Evolutionary conservation across 768 basidiomycete species (phyloP).

Genomic region (Panaeolus papilionaceus): DNA sequence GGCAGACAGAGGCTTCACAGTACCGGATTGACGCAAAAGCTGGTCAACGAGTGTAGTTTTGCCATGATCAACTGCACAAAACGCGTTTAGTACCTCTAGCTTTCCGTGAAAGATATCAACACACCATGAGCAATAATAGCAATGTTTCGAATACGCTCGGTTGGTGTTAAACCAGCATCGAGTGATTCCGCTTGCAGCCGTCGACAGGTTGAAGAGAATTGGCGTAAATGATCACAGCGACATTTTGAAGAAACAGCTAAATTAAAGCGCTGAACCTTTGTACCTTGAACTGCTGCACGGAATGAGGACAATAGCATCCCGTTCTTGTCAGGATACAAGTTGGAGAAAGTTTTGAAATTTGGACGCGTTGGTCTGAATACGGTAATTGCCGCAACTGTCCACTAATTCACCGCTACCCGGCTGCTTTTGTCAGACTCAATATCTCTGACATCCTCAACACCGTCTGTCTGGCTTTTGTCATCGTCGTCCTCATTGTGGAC

Average conservation of each 20-base stretch:
- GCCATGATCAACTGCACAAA: slow-evolving; percentile 52
- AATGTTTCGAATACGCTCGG: slow-evolving; percentile 52
- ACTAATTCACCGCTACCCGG: slow-evolving; percentile 2
- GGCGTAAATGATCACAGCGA: slow-evolving; percentile 8
- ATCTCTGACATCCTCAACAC: slow-evolving; percentile 7
- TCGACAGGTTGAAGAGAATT: neutral
- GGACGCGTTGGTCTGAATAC: slow-evolving; percentile 5
- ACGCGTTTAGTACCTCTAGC: slow-evolving; percentile 4
- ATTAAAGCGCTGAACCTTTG: neutral
- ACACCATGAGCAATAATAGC: slow-evolving; percentile 58
- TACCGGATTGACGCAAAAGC: slow-evolving; percentile 55
- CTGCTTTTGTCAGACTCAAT: slow-evolving; percentile 5
- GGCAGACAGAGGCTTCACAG: slow-evolving; percentile 45
- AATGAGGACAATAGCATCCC: slow-evolving; percentile 10
- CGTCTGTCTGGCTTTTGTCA: neutral
- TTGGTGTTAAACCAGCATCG: slow-evolving; percentile 33
- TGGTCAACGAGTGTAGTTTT: slow-evolving; percentile 62
- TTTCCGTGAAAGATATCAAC: slow-evolving; percentile 23
- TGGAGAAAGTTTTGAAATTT: slow-evolving; percentile 7
- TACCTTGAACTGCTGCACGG: slow-evolving; percentile 9
- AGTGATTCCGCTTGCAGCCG: slow-evolving; percentile 8
- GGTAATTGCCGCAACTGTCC: slow-evolving; percentile 10
- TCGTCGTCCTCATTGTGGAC: neutral
- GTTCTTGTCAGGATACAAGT: neutral
- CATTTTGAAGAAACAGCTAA: neutral